Base-by-base conservation (phyloP, 83 land plant species). In the Diphasiastrum complanatum region DNA sequence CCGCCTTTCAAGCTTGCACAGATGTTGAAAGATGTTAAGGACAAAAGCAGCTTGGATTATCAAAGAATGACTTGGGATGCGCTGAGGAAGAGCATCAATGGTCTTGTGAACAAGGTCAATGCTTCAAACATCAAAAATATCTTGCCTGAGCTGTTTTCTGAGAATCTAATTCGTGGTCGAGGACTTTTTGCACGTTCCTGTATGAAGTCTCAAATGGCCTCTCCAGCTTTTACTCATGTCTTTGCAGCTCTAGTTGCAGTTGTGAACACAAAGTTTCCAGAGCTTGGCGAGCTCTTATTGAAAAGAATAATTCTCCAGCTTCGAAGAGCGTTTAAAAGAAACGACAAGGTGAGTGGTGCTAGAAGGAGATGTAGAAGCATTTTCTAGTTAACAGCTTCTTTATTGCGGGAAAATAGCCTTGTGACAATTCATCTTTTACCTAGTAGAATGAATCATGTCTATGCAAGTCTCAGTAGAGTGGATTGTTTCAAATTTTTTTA, bases 31-130 rank as follows among this genome's bases (percentile, higher is more conserved):
- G 84, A 91, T 1, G 71, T 84, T 2, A 33, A 86, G 37, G 97
- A 91, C 43, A 91, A 91, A 62, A 83, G 78, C 67, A 81, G 84
- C 36, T 56, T 45, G 47, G 84, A 87, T 48, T 90, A 86, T 53
- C 97, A 90, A 65, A 45, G 92, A n/a, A 49, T 90, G 81, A 81
- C 86, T 2, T 90, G 97, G 97, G 97, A 90, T 78, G 97, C 97
- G 1, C 75, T 90, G 18, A 51, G 93, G 8, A 91, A 91, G 74
- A 81, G 86, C 57, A 86, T 91, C 16, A 91, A 91, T 75, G 97
- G 97, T 35, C 79, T 91, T 12, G 89, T 91, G 19, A 91, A 91
- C 74, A 91, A 91, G 56, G 93, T 91, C 24, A 91, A 91, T 73
- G 84, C 86, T 0, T 80, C 86, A 14, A 91, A 91, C 68, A 79